Evolutionary conservation across 257 asterid genomes (phyloP), one percentile per base, ranked within the genome.

Genomic region (Coffea eugenioides): DNA sequence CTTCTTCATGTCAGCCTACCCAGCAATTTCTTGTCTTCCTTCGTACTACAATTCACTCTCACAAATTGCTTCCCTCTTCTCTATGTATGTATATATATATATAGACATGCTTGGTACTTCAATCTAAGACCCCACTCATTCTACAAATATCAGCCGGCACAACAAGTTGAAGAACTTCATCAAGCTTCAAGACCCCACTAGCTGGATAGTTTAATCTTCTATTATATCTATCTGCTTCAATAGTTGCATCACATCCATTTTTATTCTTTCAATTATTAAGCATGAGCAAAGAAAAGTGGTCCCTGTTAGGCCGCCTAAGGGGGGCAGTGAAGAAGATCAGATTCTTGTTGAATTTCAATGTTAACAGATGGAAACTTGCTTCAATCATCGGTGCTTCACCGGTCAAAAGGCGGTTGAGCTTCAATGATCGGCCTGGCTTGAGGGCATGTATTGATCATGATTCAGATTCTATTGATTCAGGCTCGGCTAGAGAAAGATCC

Each of bases 241-340:
- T 46, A 62, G 21, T 77, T 71, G 72, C 8, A 2, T 15, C 49
- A 15, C 49, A 46, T 57, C 59, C 27, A 34, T 36, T 23, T 68
- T 71, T 27, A 67, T 68, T 57, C n/a, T n/a, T 45, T 45, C 3
- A 3, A 25, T 4, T 14, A 2, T 3, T 39, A 34, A 82, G 70
- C 41, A 94, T 91, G 97, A 87, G 75, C 11, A 69, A 5, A 15
- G 90, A 72, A 15, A 73, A 76, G 12, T 85, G 91, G 94, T 31
- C 84, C 6, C 71, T 90, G 88, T 52, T 95, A 20, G 91, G 89
- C 71, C 87, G 92, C 74, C 85, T 95, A 11, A 92, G 82, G 76
- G 88, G 86, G 79, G 97, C 96, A 4, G 97, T 95, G 85, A 95
- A 85, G 78, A 95, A 95, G 87, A 91, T 95, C 27, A 92, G 75